phyloP scores from a whole-genome alignment of 345 rosid genomes.

The Pugionium dolabratum region DNA sequence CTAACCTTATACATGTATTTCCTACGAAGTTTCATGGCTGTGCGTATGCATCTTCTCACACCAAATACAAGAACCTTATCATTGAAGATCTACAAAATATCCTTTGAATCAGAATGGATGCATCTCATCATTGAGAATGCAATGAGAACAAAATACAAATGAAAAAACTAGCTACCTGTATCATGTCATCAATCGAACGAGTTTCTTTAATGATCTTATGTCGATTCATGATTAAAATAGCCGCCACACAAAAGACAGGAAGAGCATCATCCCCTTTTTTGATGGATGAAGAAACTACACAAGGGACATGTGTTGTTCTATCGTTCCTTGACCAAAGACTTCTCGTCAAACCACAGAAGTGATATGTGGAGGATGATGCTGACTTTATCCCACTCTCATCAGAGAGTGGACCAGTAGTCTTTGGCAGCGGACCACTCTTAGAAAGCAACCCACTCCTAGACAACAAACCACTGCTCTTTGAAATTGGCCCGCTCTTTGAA shows the following conservation, averaged over 20 bases:
- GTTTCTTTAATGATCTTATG: slow-evolving; percentile 84
- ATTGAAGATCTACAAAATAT: slow-evolving; percentile 71
- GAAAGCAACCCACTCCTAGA: slow-evolving; percentile 45
- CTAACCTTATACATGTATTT: slow-evolving; percentile 81
- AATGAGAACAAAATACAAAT: slow-evolving; percentile 5
- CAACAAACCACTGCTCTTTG: slow-evolving; percentile 46
- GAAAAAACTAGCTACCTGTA: slow-evolving; percentile 55
- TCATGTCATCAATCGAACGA: slow-evolving; percentile 84
- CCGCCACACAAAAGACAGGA: slow-evolving; percentile 91
- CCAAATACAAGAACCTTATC: slow-evolving; percentile 73
- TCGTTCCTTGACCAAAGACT: slow-evolving; percentile 67
- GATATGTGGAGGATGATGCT: slow-evolving; percentile 44
- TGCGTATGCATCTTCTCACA: slow-evolving; percentile 62
- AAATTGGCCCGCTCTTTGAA: slow-evolving; percentile 40
- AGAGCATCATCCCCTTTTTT: slow-evolving; percentile 65
- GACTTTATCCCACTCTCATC: slow-evolving; percentile 55
- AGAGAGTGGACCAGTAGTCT: slow-evolving; percentile 44
- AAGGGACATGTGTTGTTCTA: slow-evolving; percentile 49
- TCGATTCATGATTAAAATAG: slow-evolving; percentile 83
- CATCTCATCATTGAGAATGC: slow-evolving; percentile 11
- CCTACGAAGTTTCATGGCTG: slow-evolving; percentile 83
- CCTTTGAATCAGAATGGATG: slow-evolving; percentile 28
- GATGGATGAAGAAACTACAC: slow-evolving; percentile 55
- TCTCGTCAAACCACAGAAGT: slow-evolving; percentile 77
- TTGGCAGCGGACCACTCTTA: slow-evolving; percentile 43